These are phyloP conservation scores for Aspergillus felis DNA, from an alignment of 2,329 filamentous ascomycete genomes.

Conservation along the genomic window DNA sequence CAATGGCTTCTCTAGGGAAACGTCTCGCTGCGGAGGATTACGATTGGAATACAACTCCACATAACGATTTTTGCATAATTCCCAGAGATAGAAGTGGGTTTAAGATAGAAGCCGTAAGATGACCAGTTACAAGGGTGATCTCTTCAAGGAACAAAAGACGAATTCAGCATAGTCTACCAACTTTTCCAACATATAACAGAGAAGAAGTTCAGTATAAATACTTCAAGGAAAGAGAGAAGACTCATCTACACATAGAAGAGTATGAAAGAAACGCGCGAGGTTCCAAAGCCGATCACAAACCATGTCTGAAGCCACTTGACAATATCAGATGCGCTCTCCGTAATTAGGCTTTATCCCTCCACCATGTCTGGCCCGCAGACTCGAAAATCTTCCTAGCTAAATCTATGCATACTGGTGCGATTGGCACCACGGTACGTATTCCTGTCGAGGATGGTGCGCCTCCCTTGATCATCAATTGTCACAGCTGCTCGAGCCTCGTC, in stretches of 20 bases:
- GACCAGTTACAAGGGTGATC: background rate
- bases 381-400: conserved; percentile 1
- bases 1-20: background rate
- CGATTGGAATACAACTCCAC: background rate
- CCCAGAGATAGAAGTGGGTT: no score
- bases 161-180: background rate
- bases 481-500: conserved; percentile 17
- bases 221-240: background rate
- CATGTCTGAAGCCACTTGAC: background rate
- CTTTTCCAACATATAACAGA: background rate
- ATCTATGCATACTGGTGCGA: conserved; percentile 23
- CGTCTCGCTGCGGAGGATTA: background rate
- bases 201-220: background rate
- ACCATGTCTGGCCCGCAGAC: conserved; percentile 22
- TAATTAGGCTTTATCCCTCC: no score
- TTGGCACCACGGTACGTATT: conserved; percentile 29
- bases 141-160: background rate
- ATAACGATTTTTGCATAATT: background rate
- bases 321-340: background rate
- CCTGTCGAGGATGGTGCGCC: conserved; percentile 11
- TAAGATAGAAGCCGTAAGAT: background rate
- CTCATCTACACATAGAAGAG: background rate
- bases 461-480: conserved; percentile 10
- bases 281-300: background rate
- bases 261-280: background rate